Conservation (phyloP, 345 rosid genomes). For the Populus simonii region DNA sequence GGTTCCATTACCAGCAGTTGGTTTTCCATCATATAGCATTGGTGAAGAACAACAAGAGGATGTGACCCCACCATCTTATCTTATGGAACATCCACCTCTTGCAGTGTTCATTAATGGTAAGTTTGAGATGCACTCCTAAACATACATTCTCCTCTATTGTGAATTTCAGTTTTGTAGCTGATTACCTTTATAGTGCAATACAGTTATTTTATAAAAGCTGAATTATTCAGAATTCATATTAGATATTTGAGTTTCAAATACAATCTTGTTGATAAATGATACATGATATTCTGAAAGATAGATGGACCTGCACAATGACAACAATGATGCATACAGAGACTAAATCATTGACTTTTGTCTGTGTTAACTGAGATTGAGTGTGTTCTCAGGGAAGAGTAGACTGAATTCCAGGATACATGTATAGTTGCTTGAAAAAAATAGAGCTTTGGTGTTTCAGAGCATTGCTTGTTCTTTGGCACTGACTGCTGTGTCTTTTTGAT, state of each 20-base stretch:
- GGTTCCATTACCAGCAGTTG: constrained; percentile 91
- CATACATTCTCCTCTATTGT: not conserved
- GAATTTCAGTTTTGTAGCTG: not conserved
- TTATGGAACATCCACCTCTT: constrained; percentile 99
- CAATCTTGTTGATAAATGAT: not conserved
- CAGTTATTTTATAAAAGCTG: not conserved
- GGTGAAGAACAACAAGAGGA: constrained; percentile 76
- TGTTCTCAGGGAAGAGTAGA: not conserved
- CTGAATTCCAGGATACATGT: not conserved
- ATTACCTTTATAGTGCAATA: not conserved
- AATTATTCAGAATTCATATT: not conserved
- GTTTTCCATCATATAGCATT: constrained; percentile 59
- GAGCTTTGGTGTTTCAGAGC: not conserved
- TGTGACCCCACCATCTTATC: constrained; percentile 84
- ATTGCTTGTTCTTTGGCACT: not conserved
- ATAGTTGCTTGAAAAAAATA: not conserved
- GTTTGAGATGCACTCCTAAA: constrained; percentile 12
- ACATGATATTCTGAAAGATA: not conserved
- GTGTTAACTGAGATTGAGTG: not conserved
- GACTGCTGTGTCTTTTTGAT: constrained; percentile 6
- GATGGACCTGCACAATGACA: not conserved
- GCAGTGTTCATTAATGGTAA: constrained; percentile 92
- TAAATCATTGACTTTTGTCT: not conserved
- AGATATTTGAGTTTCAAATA: not conserved
- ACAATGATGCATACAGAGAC: not conserved